A percentile compares a stretch with the other conserved stretches of the same genome.
These are phyloP conservation scores for Psilocybe azurescens DNA, from an alignment of 768 basidiomycete genomes.

Conservation along the genomic window DNA sequence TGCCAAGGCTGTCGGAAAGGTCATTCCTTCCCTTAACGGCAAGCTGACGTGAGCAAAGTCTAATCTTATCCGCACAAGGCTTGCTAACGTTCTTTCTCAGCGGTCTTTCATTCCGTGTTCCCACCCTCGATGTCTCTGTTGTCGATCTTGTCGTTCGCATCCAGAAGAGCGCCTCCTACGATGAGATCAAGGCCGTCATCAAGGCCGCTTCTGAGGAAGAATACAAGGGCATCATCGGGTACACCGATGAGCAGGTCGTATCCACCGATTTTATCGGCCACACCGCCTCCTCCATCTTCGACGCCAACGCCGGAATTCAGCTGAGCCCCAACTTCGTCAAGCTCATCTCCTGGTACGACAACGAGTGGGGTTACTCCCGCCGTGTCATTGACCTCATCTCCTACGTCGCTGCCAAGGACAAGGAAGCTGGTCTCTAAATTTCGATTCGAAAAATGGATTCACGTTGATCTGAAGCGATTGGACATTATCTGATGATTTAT, in stretches of 20 bases:
- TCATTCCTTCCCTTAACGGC: slow-evolving; percentile 95
- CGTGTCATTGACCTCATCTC: slow-evolving; percentile 91
- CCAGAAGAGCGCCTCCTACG: slow-evolving; percentile 86
- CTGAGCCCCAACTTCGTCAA: slow-evolving; percentile 95
- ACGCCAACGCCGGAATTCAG: slow-evolving; percentile 90
- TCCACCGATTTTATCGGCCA: slow-evolving; percentile 92
- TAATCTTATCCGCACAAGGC: neutral
- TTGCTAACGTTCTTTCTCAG: slow-evolving; percentile 29
- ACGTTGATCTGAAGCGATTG: neutral
- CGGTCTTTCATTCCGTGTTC: slow-evolving; percentile 97
- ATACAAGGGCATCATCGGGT: slow-evolving; percentile 79
- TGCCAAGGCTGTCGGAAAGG: slow-evolving; percentile 98
- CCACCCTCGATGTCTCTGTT: slow-evolving; percentile 95
- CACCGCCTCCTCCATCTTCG: slow-evolving; percentile 87
- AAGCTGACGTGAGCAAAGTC: slow-evolving; percentile 85
- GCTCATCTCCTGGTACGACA: slow-evolving; percentile 95
- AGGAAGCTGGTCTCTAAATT: slow-evolving; percentile 33
- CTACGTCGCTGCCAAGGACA: slow-evolving; percentile 80
- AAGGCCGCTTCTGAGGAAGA: slow-evolving; percentile 77
- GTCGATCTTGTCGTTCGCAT: slow-evolving; percentile 96
- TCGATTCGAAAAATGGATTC: neutral
- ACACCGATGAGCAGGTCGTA: slow-evolving; percentile 94
- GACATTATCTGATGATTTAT: slow-evolving; percentile 1
- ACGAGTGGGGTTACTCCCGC: slow-evolving; percentile 94
- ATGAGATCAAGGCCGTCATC: slow-evolving; percentile 86